Conservation (phyloP, 441 rosid species). For the Populus hybrid region DNA sequence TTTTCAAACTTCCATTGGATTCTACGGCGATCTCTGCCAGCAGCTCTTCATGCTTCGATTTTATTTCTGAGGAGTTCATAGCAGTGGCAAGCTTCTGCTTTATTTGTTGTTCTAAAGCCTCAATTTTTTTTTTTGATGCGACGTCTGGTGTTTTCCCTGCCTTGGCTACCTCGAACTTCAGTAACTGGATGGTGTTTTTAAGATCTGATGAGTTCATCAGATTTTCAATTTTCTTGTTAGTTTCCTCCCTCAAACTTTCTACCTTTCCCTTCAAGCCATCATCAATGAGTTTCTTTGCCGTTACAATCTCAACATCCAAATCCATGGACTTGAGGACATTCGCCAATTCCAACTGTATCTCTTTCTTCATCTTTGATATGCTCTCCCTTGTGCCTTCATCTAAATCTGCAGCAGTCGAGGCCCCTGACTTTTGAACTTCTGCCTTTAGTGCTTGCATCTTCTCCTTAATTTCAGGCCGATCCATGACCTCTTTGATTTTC, state of each 20-base stretch:
- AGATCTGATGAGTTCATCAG: slow-evolving; percentile 49
- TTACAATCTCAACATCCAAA: slow-evolving; percentile 45
- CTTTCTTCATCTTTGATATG: slow-evolving; percentile 42
- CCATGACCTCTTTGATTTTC: slow-evolving; percentile 56
- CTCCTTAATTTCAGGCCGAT: slow-evolving; percentile 54
- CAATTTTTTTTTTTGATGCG: slow-evolving; percentile 45
- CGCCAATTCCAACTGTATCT: slow-evolving; percentile 51
- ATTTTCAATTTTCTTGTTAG: slow-evolving; percentile 47
- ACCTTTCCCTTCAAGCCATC: slow-evolving; percentile 32
- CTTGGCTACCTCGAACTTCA: slow-evolving; percentile 61
- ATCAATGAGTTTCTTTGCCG: slow-evolving; percentile 27
- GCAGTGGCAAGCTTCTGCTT: slow-evolving; percentile 55
- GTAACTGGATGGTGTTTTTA: slow-evolving; percentile 52
- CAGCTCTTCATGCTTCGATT: slow-evolving; percentile 51
- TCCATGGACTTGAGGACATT: slow-evolving; percentile 52
- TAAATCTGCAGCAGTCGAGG: slow-evolving; percentile 46
- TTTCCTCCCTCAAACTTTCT: slow-evolving; percentile 50
- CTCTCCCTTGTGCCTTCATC: slow-evolving; percentile 56
- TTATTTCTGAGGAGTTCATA: slow-evolving; percentile 46
- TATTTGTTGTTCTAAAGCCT: slow-evolving; percentile 57
- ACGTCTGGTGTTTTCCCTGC: slow-evolving; percentile 49
- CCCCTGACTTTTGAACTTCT: slow-evolving; percentile 45
- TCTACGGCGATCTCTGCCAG: slow-evolving; percentile 39
- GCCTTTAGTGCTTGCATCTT: slow-evolving; percentile 63
- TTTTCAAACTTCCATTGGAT: too few species aligned